A percentile compares a stretch with the other conserved stretches of the same genome.
These are phyloP conservation scores for Colletotrichum lupini DNA, from an alignment of 2,329 filamentous ascomycete species.

Conservation along the genomic window DNA sequence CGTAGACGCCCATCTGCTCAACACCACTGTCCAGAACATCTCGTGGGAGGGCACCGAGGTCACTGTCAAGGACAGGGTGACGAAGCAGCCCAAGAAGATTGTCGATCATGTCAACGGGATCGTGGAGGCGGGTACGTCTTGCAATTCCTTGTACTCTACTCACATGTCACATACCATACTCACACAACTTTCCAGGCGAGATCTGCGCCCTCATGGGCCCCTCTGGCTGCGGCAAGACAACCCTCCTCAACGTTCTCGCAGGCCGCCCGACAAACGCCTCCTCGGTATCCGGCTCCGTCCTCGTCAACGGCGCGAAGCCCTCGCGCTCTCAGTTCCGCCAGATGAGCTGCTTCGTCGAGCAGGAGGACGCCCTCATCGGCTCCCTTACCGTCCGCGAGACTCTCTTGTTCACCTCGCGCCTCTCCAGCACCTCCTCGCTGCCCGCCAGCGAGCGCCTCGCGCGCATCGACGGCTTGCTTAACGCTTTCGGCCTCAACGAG, in stretches of 20 bases:
- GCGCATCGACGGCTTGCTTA: conserved; percentile 74
- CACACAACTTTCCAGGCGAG: conserved; percentile 59
- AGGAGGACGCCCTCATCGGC: conserved; percentile 87
- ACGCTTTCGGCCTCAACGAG: conserved; percentile 77
- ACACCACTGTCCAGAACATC: conserved; percentile 72
- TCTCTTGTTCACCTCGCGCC: conserved; percentile 78
- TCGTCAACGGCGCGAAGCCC: conserved; percentile 71
- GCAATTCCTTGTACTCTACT: too few relatives aligned
- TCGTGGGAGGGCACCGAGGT: conserved; percentile 76
- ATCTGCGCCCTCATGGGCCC: conserved; percentile 87
- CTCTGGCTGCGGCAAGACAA: conserved; percentile 81
- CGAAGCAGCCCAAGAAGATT: conserved; percentile 71
- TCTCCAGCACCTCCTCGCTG: conserved; percentile 62
- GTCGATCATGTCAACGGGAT: conserved; percentile 72
- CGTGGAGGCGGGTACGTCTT: conserved; percentile 64
- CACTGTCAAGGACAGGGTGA: conserved; percentile 76
- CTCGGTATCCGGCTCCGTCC: conserved; percentile 61
- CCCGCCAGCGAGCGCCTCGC: conserved; percentile 36
- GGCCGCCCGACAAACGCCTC: conserved; percentile 66
- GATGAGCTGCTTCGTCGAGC: conserved; percentile 84
- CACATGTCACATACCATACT: neutral
- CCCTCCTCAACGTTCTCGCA: conserved; percentile 83
- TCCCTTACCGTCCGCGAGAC: conserved; percentile 85
- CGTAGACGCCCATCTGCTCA: conserved; percentile 65
- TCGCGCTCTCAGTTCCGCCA: conserved; percentile 68